Evolutionary conservation across 371 early-diverging fungal species (phyloP), one percentile per base, ranked within the genome.

Genomic region (Thermomucor indicae-seudaticae): DNA sequence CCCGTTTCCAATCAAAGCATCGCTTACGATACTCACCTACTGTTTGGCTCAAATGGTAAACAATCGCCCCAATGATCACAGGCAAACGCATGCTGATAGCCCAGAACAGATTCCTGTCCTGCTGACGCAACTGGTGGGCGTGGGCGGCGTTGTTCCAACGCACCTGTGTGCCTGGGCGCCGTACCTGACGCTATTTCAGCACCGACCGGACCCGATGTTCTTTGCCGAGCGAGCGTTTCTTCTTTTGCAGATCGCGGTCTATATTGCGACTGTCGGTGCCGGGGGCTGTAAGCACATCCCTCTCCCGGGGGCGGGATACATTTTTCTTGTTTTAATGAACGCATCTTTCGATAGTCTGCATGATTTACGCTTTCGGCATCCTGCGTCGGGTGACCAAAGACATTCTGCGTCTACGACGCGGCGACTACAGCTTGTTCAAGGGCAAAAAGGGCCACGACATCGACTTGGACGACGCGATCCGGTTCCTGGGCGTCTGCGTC

Each of bases 401-500:
- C 40, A 66, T 76, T 22, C 22, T 62, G 7, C 55, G 55, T 3
- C 31, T 76, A 28, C 53, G 77, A 38, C 50, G 64, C 27, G 77
- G 77, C 0, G 61, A 72, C 47, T 76, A 76, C 43, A 58, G 55
- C 17, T 34, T 76, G 2, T 72, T 72, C 47, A 72, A 76, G 51
- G 71, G 77, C 5, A 76, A 76, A 32, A 63, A 60, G 41, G 48
- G 70, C 24, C 67, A 72, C 51, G 61, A 60, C n/a, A 65, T 72
- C 31, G 67, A 72, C 48, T 22, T 76, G 22, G 73, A 76, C 52
- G 77, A 76, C 45, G 64, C 68, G 17, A 70, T 76, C 23, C 77
- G 77, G 0, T 72, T 70, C 34, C 43, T 76, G 12, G 77, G 77
- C 14, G 72, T 72, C 2, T 56, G 59, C 30, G 60, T 72, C 37